These are phyloP conservation scores for Hansfordia pulvinata DNA, from an alignment of 2,329 filamentous ascomycete genomes.

Conservation along the genomic window DNA sequence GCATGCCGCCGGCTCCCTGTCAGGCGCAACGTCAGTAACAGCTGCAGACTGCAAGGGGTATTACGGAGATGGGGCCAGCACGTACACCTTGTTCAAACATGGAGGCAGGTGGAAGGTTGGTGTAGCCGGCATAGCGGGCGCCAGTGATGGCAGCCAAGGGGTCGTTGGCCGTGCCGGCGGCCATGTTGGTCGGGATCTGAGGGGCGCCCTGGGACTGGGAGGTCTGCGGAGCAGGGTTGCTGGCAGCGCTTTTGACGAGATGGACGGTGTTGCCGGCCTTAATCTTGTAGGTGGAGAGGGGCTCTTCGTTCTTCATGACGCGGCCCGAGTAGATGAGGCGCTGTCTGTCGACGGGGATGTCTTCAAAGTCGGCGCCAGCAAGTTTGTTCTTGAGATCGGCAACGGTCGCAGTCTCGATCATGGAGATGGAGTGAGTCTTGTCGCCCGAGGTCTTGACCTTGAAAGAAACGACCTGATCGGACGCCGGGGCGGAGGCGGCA, in stretches of 20 bases:
- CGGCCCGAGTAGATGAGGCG: constrained; percentile 95
- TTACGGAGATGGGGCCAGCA: no score
- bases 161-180: constrained; percentile 74
- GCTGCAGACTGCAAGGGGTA: no score
- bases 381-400: constrained; percentile 84
- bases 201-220: constrained; percentile 32
- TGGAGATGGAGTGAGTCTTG: constrained; percentile 69
- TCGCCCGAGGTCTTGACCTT: constrained; percentile 96
- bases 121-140: constrained; percentile 84
- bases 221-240: constrained; percentile 46
- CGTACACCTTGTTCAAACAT: constrained; percentile 93
- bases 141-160: constrained; percentile 83
- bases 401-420: constrained; percentile 63
- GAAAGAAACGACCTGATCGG: constrained; percentile 80
- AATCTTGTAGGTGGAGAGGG: constrained; percentile 78
- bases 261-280: constrained; percentile 93
- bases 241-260: constrained; percentile 89
- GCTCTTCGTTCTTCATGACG: constrained; percentile 90
- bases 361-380: constrained; percentile 65
- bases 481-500: constrained; percentile 53
- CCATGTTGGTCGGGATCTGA: constrained; percentile 63
- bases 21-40: no score
- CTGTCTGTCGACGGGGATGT: constrained; percentile 77
- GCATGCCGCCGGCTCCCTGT: no score
- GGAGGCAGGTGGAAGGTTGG: constrained; percentile 73